These are phyloP conservation scores for Vicia sativa DNA, from an alignment of 306 rosid species.

Conservation along the genomic window DNA sequence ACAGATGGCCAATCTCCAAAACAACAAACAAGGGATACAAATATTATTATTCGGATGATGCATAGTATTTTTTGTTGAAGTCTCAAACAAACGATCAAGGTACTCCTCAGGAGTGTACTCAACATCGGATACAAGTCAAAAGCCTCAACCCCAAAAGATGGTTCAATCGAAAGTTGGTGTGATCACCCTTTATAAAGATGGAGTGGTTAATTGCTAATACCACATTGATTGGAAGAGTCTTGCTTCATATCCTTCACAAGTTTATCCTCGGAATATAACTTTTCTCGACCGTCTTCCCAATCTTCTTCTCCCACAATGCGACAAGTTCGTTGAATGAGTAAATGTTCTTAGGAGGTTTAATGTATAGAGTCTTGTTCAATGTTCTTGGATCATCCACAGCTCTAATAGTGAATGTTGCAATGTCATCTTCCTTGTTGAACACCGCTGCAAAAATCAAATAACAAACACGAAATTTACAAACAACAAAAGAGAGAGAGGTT, in stretches of 20 bases:
- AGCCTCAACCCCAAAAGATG: constrained; percentile 89
- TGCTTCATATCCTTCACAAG: constrained; percentile 79
- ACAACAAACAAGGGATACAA: constrained; percentile 11
- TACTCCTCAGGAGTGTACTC: constrained; percentile 78
- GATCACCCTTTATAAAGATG: constrained; percentile 79
- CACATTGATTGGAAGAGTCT: constrained; percentile 72
- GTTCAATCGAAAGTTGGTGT: constrained; percentile 75
- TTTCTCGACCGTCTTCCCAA: constrained; percentile 72
- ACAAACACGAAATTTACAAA: too few species aligned
- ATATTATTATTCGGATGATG: neutral
- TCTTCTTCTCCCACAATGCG: constrained; percentile 89
- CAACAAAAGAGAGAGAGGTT: neutral
- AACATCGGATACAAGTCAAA: constrained; percentile 82
- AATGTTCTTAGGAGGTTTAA: constrained; percentile 70
- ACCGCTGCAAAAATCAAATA: constrained; percentile 45
- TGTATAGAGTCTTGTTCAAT: constrained; percentile 75
- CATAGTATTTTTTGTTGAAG: neutral
- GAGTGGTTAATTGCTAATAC: constrained; percentile 67
- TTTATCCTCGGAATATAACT: constrained; percentile 68
- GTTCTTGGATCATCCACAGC: constrained; percentile 91
- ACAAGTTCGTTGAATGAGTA: constrained; percentile 79
- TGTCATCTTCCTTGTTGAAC: constrained; percentile 83
- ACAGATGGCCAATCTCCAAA: constrained; percentile 25
- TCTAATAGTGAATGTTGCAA: constrained; percentile 75
- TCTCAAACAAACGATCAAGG: constrained; percentile 72